phyloP scores from a whole-genome alignment of 495 filamentous ascomycete species.

The Penicillium flavigenum region DNA sequence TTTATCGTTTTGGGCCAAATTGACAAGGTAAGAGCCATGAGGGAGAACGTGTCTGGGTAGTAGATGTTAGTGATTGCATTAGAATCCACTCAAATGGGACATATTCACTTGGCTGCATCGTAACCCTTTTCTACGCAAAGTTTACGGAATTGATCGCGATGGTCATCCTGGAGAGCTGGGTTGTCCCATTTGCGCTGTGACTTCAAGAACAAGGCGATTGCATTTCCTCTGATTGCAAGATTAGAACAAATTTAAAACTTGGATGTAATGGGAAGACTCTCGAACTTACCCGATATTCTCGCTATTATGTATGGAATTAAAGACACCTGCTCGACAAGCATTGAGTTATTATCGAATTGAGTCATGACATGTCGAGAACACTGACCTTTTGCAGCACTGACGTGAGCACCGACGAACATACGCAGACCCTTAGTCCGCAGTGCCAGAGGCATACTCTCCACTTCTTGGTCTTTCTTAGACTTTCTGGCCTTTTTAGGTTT shows the following conservation, averaged over 20 bases:
- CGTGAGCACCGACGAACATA: slow-evolving; percentile 90
- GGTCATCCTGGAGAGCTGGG: slow-evolving; percentile 68
- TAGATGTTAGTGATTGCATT: slow-evolving; percentile 3
- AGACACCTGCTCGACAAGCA: slow-evolving; percentile 59
- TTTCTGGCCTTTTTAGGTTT: slow-evolving; percentile 28
- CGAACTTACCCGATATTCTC: slow-evolving; percentile 62
- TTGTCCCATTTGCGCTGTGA: slow-evolving; percentile 94
- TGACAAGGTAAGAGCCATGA: slow-evolving; percentile 95
- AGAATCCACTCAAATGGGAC: neutral
- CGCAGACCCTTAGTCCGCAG: slow-evolving; percentile 65
- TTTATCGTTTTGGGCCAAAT: slow-evolving; percentile 80
- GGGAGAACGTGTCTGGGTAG: slow-evolving; percentile 67
- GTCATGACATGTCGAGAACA: slow-evolving; percentile 3
- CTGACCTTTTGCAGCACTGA: slow-evolving; percentile 80
- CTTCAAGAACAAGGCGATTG: slow-evolving; percentile 93
- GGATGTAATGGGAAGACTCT: neutral
- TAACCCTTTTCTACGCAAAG: slow-evolving; percentile 69
- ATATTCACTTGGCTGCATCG: slow-evolving; percentile 56
- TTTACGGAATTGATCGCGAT: slow-evolving; percentile 62
- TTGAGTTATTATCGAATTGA: neutral
- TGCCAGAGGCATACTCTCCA: slow-evolving; percentile 62
- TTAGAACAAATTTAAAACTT: slow-evolving; percentile 12
- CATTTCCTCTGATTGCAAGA: slow-evolving; percentile 62
- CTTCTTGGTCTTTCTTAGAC: slow-evolving; percentile 46
- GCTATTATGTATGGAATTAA: slow-evolving; percentile 81